Conservation (phyloP, 1,284 basidiomycete genomes). For the Ganoderma sinense region DNA sequence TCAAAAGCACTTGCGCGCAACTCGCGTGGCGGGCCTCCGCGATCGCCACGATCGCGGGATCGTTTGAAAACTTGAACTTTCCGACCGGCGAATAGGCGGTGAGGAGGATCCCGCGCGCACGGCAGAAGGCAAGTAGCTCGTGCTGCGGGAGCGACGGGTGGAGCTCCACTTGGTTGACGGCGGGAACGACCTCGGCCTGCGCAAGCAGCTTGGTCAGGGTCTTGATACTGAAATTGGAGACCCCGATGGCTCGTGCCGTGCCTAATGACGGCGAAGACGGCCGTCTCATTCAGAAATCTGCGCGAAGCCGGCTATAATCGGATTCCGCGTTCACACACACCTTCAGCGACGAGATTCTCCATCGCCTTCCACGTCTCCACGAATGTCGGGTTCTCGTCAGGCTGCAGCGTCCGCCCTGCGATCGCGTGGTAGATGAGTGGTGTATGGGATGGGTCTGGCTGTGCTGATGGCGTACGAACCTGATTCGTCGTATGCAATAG, state of each 20-base stretch:
- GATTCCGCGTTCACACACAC: constrained; percentile 35
- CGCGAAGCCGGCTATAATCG: not conserved
- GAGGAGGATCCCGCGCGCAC: constrained; percentile 51
- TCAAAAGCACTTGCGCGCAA: constrained; percentile 58
- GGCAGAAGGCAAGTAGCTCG: constrained; percentile 54
- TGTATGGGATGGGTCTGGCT: not conserved
- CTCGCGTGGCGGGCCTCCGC: constrained; percentile 52
- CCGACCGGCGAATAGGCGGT: constrained; percentile 71
- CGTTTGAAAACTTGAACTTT: constrained; percentile 33
- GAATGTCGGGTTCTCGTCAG: constrained; percentile 25
- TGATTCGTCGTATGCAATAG: constrained; percentile 30
- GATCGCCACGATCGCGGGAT: constrained; percentile 46
- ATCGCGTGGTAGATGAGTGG: not conserved
- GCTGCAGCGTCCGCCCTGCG: constrained; percentile 22
- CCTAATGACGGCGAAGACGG: constrained; percentile 51
- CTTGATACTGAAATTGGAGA: constrained; percentile 70
- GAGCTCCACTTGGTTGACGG: constrained; percentile 59
- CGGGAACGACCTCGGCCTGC: constrained; percentile 51
- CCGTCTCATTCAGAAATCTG: constrained; percentile 37
- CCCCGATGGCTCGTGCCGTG: constrained; percentile 60
- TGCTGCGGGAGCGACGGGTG: constrained; percentile 55
- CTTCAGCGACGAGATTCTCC: constrained; percentile 23
- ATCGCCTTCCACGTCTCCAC: constrained; percentile 33
- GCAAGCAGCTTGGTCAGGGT: constrained; percentile 48
- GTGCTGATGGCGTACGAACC: constrained; percentile 30